Evolutionary conservation across 2,329 filamentous ascomycete species (phyloP).

Genomic region (Hortaea sp.): DNA sequence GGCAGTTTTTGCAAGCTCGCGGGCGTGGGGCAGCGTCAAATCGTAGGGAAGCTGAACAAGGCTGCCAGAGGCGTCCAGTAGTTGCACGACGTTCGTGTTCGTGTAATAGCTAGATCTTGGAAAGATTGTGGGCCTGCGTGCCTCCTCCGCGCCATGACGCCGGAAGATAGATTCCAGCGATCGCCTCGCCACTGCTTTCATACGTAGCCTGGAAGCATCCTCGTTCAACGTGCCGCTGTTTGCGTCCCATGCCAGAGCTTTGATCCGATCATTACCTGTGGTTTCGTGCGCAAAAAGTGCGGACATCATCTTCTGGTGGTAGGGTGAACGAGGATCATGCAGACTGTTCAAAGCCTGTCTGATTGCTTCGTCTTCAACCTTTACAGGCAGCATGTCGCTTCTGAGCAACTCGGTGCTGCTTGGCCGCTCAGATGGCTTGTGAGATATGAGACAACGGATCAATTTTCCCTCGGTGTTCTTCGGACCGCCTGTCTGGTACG

Average conservation of each 20-base stretch:
- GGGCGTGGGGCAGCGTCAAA: conserved; percentile 77
- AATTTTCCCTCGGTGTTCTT: conserved; percentile 63
- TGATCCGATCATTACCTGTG: conserved; percentile 51
- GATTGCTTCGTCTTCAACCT: conserved; percentile 88
- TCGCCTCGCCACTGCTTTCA: conserved; percentile 53
- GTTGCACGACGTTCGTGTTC: conserved; percentile 57
- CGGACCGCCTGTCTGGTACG: conserved; percentile 59
- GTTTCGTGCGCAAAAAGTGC: conserved; percentile 61
- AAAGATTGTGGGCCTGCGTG: conserved; percentile 63
- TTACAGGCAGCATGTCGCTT: conserved; percentile 77
- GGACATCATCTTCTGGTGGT: conserved; percentile 83
- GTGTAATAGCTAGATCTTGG: conserved; percentile 73
- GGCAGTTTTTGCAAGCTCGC: conserved; percentile 64
- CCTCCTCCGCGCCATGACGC: conserved; percentile 79
- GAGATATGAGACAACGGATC: conserved; percentile 67
- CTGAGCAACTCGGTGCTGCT: conserved; percentile 73
- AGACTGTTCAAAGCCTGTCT: conserved; percentile 71
- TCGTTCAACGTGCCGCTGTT: conserved; percentile 16
- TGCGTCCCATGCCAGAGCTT: conserved; percentile 51
- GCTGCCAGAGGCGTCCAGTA: conserved; percentile 77
- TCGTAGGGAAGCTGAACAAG: conserved; percentile 91
- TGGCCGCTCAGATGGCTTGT: conserved; percentile 72
- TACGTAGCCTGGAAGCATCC: conserved; percentile 12
- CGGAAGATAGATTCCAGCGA: conserved; percentile 70
- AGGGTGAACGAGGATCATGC: conserved; percentile 71